A percentile compares a stretch with the other conserved stretches of the same genome.
phyloP scores from a whole-genome alignment of 306 rosid species.

The Gastrolobium villosum region DNA sequence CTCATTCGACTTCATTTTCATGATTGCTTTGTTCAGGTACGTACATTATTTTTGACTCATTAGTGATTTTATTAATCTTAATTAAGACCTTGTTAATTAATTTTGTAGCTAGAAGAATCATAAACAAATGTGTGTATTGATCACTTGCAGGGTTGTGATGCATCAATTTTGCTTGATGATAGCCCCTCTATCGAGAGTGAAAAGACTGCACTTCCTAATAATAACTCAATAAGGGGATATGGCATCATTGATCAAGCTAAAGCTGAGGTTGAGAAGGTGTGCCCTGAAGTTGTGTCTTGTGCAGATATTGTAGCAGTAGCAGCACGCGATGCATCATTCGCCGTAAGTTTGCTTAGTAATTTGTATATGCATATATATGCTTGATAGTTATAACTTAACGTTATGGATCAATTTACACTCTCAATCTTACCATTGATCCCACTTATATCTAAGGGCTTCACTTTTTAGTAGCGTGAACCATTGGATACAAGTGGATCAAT shows the following conservation, averaged over 20 bases:
- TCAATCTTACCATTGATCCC: too few relatives aligned
- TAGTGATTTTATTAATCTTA: neutral
- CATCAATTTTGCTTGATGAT: slow-evolving; percentile 55
- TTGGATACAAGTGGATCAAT: too few relatives aligned
- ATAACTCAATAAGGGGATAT: slow-evolving; percentile 55
- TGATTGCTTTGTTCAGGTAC: slow-evolving; percentile 60
- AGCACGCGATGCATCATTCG: slow-evolving; percentile 74
- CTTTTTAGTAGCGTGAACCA: too few relatives aligned
- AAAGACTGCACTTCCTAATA: slow-evolving; percentile 51
- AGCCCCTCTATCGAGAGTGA: slow-evolving; percentile 51
- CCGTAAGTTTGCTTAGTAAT: slow-evolving; percentile 42
- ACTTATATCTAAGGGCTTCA: too few relatives aligned
- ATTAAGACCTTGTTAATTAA: too few relatives aligned
- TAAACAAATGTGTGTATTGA: neutral
- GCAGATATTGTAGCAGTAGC: slow-evolving; percentile 63
- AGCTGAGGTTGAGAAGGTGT: slow-evolving; percentile 62
- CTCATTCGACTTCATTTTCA: slow-evolving; percentile 58
- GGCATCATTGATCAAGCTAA: slow-evolving; percentile 65
- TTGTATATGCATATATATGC: neutral
- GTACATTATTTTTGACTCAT: neutral
- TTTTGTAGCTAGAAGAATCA: neutral
- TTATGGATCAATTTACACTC: too few relatives aligned
- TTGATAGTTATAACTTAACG: too few relatives aligned
- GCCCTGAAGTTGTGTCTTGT: slow-evolving; percentile 60
- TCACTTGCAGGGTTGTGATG: slow-evolving; percentile 74